Evolutionary conservation across 1,284 basidiomycete species (phyloP), one percentile per base, ranked within the genome.

Genomic region (Athelia sp.): DNA sequence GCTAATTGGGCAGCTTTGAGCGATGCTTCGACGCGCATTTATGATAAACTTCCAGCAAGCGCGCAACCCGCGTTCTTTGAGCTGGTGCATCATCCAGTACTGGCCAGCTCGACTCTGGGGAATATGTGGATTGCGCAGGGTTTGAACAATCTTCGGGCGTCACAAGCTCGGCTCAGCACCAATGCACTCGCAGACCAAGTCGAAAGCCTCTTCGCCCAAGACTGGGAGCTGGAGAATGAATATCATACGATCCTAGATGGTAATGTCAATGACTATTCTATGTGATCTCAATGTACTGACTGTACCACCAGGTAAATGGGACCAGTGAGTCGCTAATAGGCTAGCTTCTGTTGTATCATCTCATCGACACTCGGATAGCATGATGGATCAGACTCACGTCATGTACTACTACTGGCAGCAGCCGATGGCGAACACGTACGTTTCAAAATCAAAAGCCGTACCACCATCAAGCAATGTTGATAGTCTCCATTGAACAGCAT

Each of bases 381-480:
- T 85, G 76, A 83, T 87, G 76, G 76, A 81, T 53, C 83, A 86
- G 57, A 82, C 79, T 6, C 79, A 82, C 62, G 59, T 81, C 48
- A 76, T 75, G 56, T 84, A 84, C 55, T 76, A 73, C 54, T 86
- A 87, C 62, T 87, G 84, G 82, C 84, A 87, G 56, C 76, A 83
- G 26, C 26, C 26, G 26, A 29, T 29, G 26, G 13, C 2, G 15
- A 79, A 84, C 62, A 75, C 75, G 79, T 80, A 54, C 31, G 72
- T 61, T 2, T 17, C 36, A n/a, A n/a, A n/a, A n/a, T n/a, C n/a
- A n/a, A n/a, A n/a, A n/a, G n/a, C n/a, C n/a, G n/a, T n/a, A n/a
- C n/a, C 31, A 34, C 31, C 3, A 4, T 31, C 17, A 21, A 40
- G 34, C 21, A 2, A 19, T 29, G 8, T 9, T 43, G 15, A 18